Conservation (phyloP, 2,329 filamentous ascomycete genomes). For the Coniella lustricola region DNA sequence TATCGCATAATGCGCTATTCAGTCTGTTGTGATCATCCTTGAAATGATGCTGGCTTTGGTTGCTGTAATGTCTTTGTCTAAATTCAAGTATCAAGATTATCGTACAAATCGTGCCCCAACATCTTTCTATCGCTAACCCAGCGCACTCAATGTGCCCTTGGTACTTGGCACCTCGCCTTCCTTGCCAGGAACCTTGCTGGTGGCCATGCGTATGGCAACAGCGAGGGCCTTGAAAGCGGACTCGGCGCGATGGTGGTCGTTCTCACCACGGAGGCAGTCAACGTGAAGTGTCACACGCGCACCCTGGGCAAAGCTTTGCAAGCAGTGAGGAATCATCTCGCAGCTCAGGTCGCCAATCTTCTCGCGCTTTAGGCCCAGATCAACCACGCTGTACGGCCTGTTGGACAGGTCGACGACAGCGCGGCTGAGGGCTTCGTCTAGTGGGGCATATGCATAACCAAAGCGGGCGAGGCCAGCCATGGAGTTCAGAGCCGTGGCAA, state of each 20-base stretch:
- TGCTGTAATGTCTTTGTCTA: background rate
- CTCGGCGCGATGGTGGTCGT: slow-evolving; percentile 95
- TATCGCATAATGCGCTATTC: too few species aligned
- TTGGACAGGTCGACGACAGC: slow-evolving; percentile 94
- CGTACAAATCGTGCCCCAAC: background rate
- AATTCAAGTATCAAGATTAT: background rate
- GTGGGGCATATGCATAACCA: slow-evolving; percentile 83
- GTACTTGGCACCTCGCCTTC: slow-evolving; percentile 94
- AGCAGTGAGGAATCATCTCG: slow-evolving; percentile 95
- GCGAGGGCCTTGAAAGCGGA: slow-evolving; percentile 96
- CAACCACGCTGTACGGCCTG: slow-evolving; percentile 76
- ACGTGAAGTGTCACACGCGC: slow-evolving; percentile 92
- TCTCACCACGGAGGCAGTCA: slow-evolving; percentile 81
- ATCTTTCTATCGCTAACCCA: slow-evolving; percentile 24
- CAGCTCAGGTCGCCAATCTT: slow-evolving; percentile 88
- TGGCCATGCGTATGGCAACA: slow-evolving; percentile 74
- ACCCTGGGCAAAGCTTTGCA: slow-evolving; percentile 89
- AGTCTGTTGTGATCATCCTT: too few species aligned
- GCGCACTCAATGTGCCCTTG: slow-evolving; percentile 74
- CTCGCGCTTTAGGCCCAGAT: slow-evolving; percentile 80
- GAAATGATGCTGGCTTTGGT: too few species aligned
- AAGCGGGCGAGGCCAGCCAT: slow-evolving; percentile 76
- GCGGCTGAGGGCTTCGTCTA: slow-evolving; percentile 90
- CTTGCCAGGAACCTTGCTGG: slow-evolving; percentile 64
- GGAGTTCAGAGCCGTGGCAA: slow-evolving; percentile 72